These are phyloP conservation scores for Nematocida major DNA, from an alignment of 371 early-diverging fungal genomes.

Conservation along the genomic window DNA sequence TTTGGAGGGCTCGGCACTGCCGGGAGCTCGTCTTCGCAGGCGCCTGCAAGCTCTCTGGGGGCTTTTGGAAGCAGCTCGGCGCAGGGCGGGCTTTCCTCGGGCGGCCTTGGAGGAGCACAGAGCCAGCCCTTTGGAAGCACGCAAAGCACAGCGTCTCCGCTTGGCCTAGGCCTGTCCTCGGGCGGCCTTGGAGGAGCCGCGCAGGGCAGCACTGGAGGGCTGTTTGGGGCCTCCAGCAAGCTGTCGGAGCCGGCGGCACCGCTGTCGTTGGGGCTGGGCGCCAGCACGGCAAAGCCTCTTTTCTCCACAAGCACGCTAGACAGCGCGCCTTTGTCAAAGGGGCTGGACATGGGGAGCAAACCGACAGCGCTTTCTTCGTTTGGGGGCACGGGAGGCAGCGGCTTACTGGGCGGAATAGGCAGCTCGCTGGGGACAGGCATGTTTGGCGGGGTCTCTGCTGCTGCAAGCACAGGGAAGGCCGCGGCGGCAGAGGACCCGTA, in stretches of 20 bases:
- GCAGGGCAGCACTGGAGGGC: not conserved
- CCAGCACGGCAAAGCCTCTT: not conserved
- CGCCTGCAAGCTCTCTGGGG: not conserved
- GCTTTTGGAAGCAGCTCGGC: not conserved
- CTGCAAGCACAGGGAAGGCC: not conserved
- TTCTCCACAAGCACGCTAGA: not conserved
- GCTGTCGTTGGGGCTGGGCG: not conserved
- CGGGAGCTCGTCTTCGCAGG: not conserved
- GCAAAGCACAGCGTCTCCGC: not conserved
- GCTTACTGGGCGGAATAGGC: not conserved
- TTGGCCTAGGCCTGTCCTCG: not conserved
- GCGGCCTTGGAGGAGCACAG: not conserved
- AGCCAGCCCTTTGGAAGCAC: too few species aligned
- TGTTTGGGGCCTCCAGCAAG: not conserved
- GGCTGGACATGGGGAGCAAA: not conserved
- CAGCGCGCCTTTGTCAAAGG: not conserved
- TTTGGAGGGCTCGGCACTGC: too few species aligned
- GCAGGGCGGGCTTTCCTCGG: not conserved
- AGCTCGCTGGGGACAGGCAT: not conserved
- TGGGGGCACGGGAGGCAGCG: not conserved
- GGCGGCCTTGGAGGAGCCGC: not conserved
- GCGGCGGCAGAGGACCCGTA: slow-evolving; percentile 22
- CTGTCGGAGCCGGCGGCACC: not conserved
- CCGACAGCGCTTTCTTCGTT: not conserved
- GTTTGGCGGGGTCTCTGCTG: too few species aligned